Evolutionary conservation across 1,284 basidiomycete genomes (phyloP).

Genomic region (Marasmius tenuissimus): DNA sequence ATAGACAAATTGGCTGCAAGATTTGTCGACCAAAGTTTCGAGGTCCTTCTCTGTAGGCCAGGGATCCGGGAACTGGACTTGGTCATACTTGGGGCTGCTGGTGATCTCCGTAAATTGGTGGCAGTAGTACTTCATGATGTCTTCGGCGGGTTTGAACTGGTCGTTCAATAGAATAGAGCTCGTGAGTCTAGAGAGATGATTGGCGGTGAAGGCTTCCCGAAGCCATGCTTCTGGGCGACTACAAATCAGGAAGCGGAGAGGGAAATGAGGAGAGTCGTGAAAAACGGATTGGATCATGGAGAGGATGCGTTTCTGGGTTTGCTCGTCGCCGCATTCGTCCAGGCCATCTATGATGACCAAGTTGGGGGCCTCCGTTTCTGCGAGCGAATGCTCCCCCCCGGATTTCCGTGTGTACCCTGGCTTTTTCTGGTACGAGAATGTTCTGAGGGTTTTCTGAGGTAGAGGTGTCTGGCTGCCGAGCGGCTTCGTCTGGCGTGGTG

Average conservation of each 20-base stretch:
- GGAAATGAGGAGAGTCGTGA: background rate
- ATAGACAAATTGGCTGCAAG: conserved; percentile 12
- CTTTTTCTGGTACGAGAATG: no score
- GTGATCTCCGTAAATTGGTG: background rate
- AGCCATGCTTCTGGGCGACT: background rate
- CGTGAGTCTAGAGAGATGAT: background rate
- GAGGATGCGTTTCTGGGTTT: background rate
- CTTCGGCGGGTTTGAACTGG: background rate
- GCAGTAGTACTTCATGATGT: background rate
- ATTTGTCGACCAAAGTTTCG: background rate
- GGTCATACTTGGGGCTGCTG: background rate
- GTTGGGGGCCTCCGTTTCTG: background rate
- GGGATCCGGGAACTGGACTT: background rate
- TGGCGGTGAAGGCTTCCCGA: background rate
- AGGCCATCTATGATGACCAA: background rate
- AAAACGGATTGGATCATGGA: background rate
- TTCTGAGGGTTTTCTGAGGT: no score
- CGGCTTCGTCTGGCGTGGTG: no score
- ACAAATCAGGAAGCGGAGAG: background rate
- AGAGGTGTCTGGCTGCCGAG: no score
- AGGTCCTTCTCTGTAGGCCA: conserved; percentile 8
- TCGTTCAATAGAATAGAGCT: background rate
- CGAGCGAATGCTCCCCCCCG: no score
- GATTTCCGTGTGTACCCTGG: no score
- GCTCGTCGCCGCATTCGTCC: background rate